phyloP scores from a whole-genome alignment of 257 asterid species.

The Forsythia suspensa region DNA sequence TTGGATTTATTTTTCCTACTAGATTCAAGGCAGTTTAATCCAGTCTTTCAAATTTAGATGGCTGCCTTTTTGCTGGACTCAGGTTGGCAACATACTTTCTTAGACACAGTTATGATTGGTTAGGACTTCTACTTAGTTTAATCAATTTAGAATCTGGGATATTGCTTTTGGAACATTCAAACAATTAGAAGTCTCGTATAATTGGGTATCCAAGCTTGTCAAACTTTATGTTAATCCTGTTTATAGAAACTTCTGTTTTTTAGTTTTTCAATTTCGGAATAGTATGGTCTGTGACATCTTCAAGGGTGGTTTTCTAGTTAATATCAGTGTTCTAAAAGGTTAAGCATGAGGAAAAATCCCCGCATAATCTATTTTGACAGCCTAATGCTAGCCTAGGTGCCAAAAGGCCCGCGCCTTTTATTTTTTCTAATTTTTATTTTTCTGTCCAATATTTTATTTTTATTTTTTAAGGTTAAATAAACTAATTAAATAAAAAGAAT shows the following conservation, averaged over 20 bases:
- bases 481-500: too few relatives aligned
- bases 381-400: too few relatives aligned
- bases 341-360: too few relatives aligned
- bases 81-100: slow-evolving; percentile 10
- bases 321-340: too few relatives aligned
- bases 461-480: too few relatives aligned
- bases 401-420: too few relatives aligned
- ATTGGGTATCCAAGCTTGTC: neutral
- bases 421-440: too few relatives aligned
- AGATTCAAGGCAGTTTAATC: neutral
- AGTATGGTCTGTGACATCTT: neutral
- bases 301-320: neutral
- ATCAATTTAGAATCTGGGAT: slow-evolving; percentile 8
- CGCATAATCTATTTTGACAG: too few relatives aligned
- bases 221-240: neutral
- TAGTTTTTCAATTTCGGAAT: neutral
- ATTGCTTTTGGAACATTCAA: neutral
- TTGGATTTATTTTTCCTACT: neutral
- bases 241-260: neutral
- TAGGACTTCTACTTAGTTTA: slow-evolving; percentile 6
- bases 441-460: too few relatives aligned
- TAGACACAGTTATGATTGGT: neutral
- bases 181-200: neutral
- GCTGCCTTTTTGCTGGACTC: slow-evolving; percentile 1
- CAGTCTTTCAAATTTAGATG: slow-evolving; percentile 7